A percentile compares a stretch with the other conserved stretches of the same genome.
Evolutionary conservation across 2,329 filamentous ascomycete genomes (phyloP).

Genomic region (Mollisiaceae sp.): DNA sequence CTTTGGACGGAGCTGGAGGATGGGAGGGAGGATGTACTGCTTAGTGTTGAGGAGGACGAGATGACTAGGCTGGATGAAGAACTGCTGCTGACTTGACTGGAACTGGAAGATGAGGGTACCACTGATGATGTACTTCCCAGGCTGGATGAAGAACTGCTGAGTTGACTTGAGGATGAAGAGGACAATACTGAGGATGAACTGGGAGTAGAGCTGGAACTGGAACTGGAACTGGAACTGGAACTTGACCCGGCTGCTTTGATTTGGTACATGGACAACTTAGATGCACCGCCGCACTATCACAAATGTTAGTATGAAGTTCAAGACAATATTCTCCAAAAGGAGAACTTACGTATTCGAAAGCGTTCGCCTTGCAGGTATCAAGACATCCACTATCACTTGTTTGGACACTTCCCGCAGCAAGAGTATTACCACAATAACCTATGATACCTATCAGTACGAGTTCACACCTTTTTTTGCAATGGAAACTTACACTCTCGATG

Average conservation of each 20-base stretch:
- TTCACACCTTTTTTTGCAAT: not conserved
- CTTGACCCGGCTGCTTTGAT: slow-evolving; percentile 5
- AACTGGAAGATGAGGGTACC: not conserved
- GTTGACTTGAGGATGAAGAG: not conserved
- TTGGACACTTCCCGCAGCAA: slow-evolving; percentile 32
- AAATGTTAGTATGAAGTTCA: slow-evolving; percentile 9
- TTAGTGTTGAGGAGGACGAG: slow-evolving; percentile 10
- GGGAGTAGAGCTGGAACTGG: not conserved
- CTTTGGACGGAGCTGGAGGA: slow-evolving; percentile 1
- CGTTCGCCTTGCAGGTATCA: slow-evolving; percentile 33
- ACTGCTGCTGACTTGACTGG: not conserved
- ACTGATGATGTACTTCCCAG: slow-evolving; percentile 1
- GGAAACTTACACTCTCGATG: slow-evolving; percentile 36
- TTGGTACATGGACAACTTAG: slow-evolving; percentile 33
- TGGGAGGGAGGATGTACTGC: slow-evolving; percentile 6
- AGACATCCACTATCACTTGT: slow-evolving; percentile 36
- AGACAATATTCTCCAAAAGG: slow-evolving; percentile 7
- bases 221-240: slow-evolving; percentile 8
- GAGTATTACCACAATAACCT: slow-evolving; percentile 38
- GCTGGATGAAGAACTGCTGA: not conserved
- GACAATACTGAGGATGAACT: not conserved
- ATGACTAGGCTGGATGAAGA: not conserved
- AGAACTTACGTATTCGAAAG: slow-evolving; percentile 39
- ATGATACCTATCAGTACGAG: not conserved
- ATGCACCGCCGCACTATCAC: slow-evolving; percentile 33